Evolutionary conservation across 371 early-diverging fungal species (phyloP).

Genomic region (Apophysomyces sp.): DNA sequence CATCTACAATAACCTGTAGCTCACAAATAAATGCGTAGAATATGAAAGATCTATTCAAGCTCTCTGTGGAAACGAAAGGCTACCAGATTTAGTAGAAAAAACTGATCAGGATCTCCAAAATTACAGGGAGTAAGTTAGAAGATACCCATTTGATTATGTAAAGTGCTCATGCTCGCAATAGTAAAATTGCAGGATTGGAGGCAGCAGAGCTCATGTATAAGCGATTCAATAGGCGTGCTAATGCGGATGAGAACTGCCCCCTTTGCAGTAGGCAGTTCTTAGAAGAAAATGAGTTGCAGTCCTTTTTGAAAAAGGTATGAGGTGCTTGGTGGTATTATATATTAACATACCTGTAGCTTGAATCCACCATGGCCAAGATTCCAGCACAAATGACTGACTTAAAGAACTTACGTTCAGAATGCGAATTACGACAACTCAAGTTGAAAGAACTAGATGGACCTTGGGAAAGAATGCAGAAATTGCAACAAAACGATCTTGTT

Average conservation of each 20-base stretch:
- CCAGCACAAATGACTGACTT: slow-evolving; percentile 45
- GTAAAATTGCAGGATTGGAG: slow-evolving; percentile 20
- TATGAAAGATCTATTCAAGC: slow-evolving; percentile 9
- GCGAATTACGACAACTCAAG: slow-evolving; percentile 29
- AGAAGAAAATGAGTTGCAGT: slow-evolving; percentile 42
- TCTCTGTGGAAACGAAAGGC: slow-evolving; percentile 22
- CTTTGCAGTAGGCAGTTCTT: slow-evolving; percentile 68
- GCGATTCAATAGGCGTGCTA: slow-evolving; percentile 52
- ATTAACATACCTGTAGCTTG: slow-evolving; percentile 19
- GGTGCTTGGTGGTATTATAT: slow-evolving; percentile 6
- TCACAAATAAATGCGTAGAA: slow-evolving; percentile 7
- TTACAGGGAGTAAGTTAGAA: slow-evolving; percentile 24
- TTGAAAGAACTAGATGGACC: slow-evolving; percentile 42
- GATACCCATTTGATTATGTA: neutral
- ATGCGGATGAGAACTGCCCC: slow-evolving; percentile 61
- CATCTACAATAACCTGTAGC: neutral
- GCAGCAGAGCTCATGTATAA: slow-evolving; percentile 60
- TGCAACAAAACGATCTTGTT: slow-evolving; percentile 18
- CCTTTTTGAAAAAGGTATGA: slow-evolving; percentile 53
- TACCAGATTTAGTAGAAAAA: slow-evolving; percentile 21
- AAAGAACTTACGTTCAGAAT: slow-evolving; percentile 30
- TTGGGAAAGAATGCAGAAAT: slow-evolving; percentile 37
- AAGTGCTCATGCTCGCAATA: neutral
- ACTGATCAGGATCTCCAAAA: slow-evolving; percentile 11
- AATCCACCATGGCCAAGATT: slow-evolving; percentile 32